A percentile compares a stretch with the other conserved stretches of the same genome.
phyloP scores from a whole-genome alignment of 164 flowering plant genomes.

The Sextonia rubra region DNA sequence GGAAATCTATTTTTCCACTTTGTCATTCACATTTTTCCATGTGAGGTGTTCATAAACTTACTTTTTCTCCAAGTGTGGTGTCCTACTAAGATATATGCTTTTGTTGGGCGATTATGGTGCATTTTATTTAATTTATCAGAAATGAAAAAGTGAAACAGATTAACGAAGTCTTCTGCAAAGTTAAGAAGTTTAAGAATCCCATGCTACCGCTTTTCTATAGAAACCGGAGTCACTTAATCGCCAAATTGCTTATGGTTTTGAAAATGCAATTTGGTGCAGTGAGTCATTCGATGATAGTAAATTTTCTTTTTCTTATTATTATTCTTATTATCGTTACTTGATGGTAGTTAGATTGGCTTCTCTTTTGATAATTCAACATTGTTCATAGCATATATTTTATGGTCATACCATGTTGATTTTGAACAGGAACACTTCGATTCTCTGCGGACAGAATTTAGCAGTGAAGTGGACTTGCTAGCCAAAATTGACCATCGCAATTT shows the following conservation, averaged over 20 bases:
- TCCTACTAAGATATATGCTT: too few relatives aligned
- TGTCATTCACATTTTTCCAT: background rate
- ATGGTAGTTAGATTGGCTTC: too few relatives aligned
- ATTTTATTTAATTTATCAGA: background rate
- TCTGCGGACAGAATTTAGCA: conserved; percentile 64
- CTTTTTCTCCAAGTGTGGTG: background rate
- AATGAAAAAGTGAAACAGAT: background rate
- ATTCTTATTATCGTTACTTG: too few relatives aligned
- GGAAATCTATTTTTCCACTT: background rate
- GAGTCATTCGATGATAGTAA: too few relatives aligned
- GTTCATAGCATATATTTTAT: background rate
- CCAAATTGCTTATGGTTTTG: too few relatives aligned
- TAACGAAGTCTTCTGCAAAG: background rate
- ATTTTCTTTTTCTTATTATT: too few relatives aligned
- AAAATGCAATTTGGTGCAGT: too few relatives aligned
- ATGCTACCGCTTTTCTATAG: background rate
- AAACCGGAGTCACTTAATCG: too few relatives aligned
- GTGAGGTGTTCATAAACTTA: background rate
- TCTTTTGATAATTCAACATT: background rate
- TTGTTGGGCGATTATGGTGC: too few relatives aligned
- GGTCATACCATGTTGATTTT: background rate
- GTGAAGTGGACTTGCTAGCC: conserved; percentile 84
- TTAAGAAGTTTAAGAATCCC: background rate
- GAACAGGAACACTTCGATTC: conserved; percentile 66
- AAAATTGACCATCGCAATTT: conserved; percentile 90